Evolutionary conservation across 2,329 filamentous ascomycete species (phyloP).

Genomic region (Trichoderma afroharzianum): DNA sequence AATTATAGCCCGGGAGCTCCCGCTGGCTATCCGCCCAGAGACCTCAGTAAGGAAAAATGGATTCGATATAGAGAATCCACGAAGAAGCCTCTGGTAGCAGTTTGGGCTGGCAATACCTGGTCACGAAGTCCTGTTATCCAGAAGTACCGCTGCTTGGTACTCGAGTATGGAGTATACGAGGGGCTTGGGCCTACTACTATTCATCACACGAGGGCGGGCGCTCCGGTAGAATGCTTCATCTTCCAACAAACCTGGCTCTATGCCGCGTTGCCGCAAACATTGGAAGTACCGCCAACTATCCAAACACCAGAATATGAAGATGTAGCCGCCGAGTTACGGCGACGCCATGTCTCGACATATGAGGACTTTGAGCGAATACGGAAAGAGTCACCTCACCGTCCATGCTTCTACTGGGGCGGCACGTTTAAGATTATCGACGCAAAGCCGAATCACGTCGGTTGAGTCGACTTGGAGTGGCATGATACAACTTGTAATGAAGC

Average conservation of each 20-base stretch:
- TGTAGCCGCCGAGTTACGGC: background rate
- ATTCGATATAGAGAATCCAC: background rate
- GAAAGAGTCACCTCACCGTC: background rate
- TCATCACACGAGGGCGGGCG: constrained; percentile 48
- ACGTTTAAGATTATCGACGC: background rate
- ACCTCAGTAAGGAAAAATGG: background rate
- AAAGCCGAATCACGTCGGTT: background rate
- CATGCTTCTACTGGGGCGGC: background rate
- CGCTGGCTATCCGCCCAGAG: background rate
- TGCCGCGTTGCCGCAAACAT: constrained; percentile 36
- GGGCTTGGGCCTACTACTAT: constrained; percentile 45
- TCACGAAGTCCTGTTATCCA: constrained; percentile 38
- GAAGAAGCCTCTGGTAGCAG: constrained; percentile 15
- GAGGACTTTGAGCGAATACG: background rate
- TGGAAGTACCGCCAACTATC: constrained; percentile 26
- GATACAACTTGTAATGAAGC: background rate
- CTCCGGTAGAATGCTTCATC: constrained; percentile 42
- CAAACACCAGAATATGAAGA: background rate
- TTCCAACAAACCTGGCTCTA: constrained; percentile 53
- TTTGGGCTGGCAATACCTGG: constrained; percentile 47
- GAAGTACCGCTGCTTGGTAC: constrained; percentile 46
- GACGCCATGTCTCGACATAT: background rate
- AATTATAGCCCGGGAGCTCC: background rate
- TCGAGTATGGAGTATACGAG: constrained; percentile 34
- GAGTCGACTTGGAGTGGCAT: background rate